Percentiles rank a stretch among this genome's conserved stretches.
Conservation (phyloP, 257 asterid species). For the Coffea eugenioides region DNA sequence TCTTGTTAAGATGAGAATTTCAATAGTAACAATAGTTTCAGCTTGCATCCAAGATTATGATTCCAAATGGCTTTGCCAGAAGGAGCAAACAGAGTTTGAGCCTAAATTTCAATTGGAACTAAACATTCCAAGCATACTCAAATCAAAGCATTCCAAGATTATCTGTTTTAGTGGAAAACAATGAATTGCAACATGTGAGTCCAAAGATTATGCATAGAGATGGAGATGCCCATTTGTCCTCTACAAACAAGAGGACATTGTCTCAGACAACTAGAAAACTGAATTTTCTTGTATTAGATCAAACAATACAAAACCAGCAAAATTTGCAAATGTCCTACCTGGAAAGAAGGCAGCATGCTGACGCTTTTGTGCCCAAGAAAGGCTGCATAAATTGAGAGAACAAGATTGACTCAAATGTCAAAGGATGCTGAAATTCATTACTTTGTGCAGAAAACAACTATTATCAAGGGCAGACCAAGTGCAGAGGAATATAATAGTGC, state of each 20-base stretch:
- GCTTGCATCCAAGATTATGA: neutral
- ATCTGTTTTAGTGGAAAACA: neutral
- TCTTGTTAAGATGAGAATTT: too few species aligned
- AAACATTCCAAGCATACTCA: neutral
- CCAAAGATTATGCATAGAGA: neutral
- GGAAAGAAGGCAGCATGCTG: slow-evolving; percentile 57
- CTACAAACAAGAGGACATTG: neutral
- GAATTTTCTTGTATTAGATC: neutral
- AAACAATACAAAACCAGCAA: neutral
- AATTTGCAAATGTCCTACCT: slow-evolving; percentile 33
- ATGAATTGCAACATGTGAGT: neutral
- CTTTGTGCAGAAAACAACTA: neutral
- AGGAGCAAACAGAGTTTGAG: too few species aligned
- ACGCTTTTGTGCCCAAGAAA: slow-evolving; percentile 69
- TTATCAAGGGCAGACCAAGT: neutral
- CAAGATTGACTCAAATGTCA: neutral
- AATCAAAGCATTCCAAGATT: neutral
- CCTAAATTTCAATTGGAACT: too few species aligned
- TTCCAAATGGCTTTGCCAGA: too few species aligned
- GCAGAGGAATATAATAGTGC: neutral
- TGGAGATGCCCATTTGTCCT: neutral
- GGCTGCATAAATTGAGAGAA: slow-evolving; percentile 36
- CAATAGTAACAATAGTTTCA: neutral
- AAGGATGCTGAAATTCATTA: neutral
- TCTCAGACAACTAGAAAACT: too few species aligned